These are phyloP conservation scores for Xylariaceae sp. DNA, from an alignment of 2,329 filamentous ascomycete genomes.

Conservation along the genomic window DNA sequence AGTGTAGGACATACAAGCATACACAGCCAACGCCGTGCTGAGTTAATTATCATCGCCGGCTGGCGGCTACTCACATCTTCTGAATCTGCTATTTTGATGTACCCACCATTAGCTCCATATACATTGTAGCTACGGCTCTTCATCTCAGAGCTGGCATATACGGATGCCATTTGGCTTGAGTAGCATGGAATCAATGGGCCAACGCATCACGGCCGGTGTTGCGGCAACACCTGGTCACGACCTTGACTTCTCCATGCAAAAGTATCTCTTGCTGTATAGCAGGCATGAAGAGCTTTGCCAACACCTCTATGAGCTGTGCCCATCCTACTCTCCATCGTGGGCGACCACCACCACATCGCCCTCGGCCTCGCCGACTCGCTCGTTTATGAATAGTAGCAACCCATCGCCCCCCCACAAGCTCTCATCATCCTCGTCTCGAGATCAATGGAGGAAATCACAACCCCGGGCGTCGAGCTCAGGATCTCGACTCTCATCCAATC, in stretches of 20 bases:
- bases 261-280: conserved; percentile 59
- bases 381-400: conserved; percentile 55
- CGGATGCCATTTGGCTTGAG: neutral
- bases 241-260: conserved; percentile 57
- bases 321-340: conserved; percentile 43
- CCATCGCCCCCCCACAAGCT: conserved; percentile 45
- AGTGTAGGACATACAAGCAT: neutral
- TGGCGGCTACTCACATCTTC: neutral
- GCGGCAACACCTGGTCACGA: conserved; percentile 37
- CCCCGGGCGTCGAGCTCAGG: conserved; percentile 27
- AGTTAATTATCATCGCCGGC: neutral
- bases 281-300: conserved; percentile 60
- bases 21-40: conserved; percentile 5
- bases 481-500: conserved; percentile 12
- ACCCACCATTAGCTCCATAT: conserved; percentile 29
- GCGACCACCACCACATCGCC: conserved; percentile 54
- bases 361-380: conserved; percentile 64
- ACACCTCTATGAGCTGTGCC: conserved; percentile 58
- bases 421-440: conserved; percentile 41
- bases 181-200: conserved; percentile 17
- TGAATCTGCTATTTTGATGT: conserved; percentile 31
- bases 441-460: conserved; percentile 34
- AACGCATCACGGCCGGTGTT: neutral
- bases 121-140: conserved; percentile 11
- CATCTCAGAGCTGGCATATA: conserved; percentile 9